phyloP scores from a whole-genome alignment of 768 basidiomycete species.

The Inosperma sp. region DNA sequence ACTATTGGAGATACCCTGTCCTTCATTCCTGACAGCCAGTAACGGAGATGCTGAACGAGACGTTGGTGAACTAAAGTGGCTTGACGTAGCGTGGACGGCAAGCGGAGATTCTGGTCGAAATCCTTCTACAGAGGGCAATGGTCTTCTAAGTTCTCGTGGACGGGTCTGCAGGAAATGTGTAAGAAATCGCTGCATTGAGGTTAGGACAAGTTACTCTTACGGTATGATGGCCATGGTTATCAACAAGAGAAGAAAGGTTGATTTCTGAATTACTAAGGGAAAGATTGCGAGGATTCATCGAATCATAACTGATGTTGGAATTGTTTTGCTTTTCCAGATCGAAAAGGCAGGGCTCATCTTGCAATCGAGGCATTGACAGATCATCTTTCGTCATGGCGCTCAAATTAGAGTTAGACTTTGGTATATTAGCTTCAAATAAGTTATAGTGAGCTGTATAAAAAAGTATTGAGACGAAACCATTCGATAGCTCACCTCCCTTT shows the following conservation, averaged over 20 bases:
- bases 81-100: constrained; percentile 10
- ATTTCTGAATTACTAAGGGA: constrained; percentile 29
- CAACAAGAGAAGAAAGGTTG: constrained; percentile 20
- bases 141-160: neutral
- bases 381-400: constrained; percentile 22
- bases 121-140: neutral
- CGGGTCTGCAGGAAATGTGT: constrained; percentile 1
- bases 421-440: constrained; percentile 11
- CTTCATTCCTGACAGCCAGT: constrained; percentile 7
- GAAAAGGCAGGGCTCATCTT: constrained; percentile 24
- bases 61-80: constrained; percentile 18
- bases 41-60: constrained; percentile 22
- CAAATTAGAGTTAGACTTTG: constrained; percentile 14
- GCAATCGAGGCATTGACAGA: constrained; percentile 22
- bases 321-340: constrained; percentile 18
- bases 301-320: constrained; percentile 22
- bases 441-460: constrained; percentile 4
- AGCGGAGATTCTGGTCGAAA: neutral
- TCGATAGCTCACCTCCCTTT: constrained; percentile 18
- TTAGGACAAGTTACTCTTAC: neutral
- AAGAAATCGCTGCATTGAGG: constrained; percentile 3
- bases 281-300: constrained; percentile 25
- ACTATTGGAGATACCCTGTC: constrained; percentile 13
- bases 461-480: constrained; percentile 4
- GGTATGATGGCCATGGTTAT: constrained; percentile 15